Evolutionary conservation across 805 yeast species (phyloP).

Genomic region (Blastobotrys mokoenaii): DNA sequence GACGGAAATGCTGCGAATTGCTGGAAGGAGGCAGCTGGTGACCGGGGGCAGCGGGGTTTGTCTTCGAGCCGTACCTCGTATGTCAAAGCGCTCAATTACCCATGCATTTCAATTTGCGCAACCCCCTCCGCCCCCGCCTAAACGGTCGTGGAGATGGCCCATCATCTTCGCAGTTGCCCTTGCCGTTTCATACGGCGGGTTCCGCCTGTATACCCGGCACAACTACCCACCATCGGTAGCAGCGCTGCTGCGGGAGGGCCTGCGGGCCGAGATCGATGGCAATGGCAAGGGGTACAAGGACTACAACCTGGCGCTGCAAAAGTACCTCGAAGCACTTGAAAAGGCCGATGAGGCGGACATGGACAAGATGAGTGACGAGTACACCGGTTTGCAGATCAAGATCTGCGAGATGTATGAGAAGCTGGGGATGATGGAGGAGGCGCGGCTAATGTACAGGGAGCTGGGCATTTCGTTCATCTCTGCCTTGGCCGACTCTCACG

Average conservation of each 20-base stretch:
- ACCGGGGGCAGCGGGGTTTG: neutral
- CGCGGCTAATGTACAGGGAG: conserved; percentile 59
- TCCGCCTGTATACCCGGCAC: conserved; percentile 22
- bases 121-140: conserved; percentile 4
- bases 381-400: conserved; percentile 84
- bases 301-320: conserved; percentile 57
- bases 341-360: conserved; percentile 49
- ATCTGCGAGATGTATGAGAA: conserved; percentile 81
- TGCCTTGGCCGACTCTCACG: conserved; percentile 39
- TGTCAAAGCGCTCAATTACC: neutral
- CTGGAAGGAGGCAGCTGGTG: neutral
- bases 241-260: conserved; percentile 57
- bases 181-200: conserved; percentile 10
- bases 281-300: conserved; percentile 41
- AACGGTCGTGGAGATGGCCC: conserved; percentile 12
- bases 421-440: conserved; percentile 52
- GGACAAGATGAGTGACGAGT: conserved; percentile 61
- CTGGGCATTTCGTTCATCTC: conserved; percentile 47
- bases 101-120: neutral
- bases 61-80: neutral
- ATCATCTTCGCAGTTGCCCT: conserved; percentile 9
- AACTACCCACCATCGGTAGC: conserved; percentile 57
- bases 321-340: conserved; percentile 66
- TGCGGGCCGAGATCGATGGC: conserved; percentile 76
- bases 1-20: neutral